These are phyloP conservation scores for Mercurialis annua DNA, from an alignment of 345 rosid species.

Conservation along the genomic window DNA sequence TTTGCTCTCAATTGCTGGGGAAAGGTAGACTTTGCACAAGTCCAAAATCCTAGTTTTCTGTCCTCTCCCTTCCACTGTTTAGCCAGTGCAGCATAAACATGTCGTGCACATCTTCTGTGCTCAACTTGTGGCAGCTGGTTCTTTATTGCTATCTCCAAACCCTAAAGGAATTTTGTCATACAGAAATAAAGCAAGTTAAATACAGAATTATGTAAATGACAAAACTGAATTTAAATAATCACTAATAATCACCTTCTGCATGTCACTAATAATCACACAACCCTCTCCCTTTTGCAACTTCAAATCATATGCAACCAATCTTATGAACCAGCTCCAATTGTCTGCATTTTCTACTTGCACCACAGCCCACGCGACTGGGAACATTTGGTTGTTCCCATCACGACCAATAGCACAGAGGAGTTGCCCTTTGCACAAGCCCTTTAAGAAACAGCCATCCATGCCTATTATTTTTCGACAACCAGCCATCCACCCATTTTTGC, in stretches of 20 bases:
- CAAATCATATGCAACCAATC: neutral
- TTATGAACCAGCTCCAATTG: neutral
- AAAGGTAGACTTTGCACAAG: neutral
- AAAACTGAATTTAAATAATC: too few relatives aligned
- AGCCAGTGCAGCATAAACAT: neutral
- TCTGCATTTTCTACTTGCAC: neutral
- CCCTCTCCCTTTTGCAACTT: neutral
- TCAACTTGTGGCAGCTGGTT: neutral
- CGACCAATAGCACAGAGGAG: neutral
- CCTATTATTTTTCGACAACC: too few relatives aligned
- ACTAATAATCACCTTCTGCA: neutral
- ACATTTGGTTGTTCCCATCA: neutral
- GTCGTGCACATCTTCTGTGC: neutral
- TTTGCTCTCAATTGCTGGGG: too few relatives aligned
- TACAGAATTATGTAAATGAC: too few relatives aligned
- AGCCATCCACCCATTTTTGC: too few relatives aligned
- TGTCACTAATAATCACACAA: neutral
- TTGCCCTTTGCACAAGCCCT: too few relatives aligned
- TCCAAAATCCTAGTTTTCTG: neutral
- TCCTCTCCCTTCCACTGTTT: neutral
- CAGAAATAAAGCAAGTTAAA: too few relatives aligned
- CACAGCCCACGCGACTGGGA: neutral
- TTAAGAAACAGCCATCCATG: too few relatives aligned
- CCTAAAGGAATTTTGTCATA: neutral
- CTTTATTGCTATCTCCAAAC: neutral